Evolutionary conservation across 75 land plant species (phyloP), one percentile per base, ranked within the genome.

Genomic region (Picea sitchensis): DNA sequence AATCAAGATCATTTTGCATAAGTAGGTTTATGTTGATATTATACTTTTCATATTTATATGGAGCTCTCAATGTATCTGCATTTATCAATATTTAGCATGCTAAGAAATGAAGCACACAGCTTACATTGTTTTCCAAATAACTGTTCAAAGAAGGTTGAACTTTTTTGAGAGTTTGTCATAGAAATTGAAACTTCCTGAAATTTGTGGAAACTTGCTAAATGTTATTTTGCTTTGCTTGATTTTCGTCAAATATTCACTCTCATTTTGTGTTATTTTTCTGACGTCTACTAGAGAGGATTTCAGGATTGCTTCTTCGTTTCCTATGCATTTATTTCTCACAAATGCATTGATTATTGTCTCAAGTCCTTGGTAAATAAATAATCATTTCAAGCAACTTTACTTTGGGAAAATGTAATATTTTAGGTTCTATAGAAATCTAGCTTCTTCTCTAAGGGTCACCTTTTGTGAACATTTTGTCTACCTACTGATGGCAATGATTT

Each of bases 401-500:
- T 69, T 18, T 69, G 18, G 8, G 44, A 71, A 38, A 18, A 20
- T 8, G 41, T 18, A 41, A n/a, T 44, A 71, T 44, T 36, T 36
- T 71, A n/a, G 14, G 47, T 71, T 36, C 12, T 11, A 41, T 13
- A 71, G 74, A 44, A 71, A 32, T 20, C 54, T 41, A 44, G 12
- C 51, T 20, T 12, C 34, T 44, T 41, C 8, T 20, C 12, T n/a
- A 71, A 20, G 74, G 56, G 20, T 20, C 7, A 67, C 20, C 34
- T 71, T 71, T 15, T 15, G n/a, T 71, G 51, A 44, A 77, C 21
- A 76, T 76, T 71, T 71, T 44, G 41, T 44, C 44, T 11, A 36
- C 47, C 5, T 31, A 79, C 30, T 65, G 54, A 31, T 64, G 32
- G 21, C 71, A n/a, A 62, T 41, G 12, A 2, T 71, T 59, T 80